phyloP scores from a whole-genome alignment of 164 flowering plant species.

The Nelumbo lutea region DNA sequence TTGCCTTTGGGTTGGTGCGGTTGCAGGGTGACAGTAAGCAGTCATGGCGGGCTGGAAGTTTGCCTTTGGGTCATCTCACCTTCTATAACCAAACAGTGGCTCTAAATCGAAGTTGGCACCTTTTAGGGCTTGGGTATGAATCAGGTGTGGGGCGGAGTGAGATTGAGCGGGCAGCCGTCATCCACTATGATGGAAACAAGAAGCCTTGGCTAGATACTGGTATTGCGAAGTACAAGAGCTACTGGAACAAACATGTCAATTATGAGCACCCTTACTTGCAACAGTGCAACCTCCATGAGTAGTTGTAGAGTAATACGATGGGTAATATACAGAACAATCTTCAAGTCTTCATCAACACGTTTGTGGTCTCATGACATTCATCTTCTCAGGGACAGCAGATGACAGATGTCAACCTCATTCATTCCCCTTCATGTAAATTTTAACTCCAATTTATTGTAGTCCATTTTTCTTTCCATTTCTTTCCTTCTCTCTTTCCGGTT shows the following conservation, averaged over 20 bases:
- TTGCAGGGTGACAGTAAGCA: conserved; percentile 63
- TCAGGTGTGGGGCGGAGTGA: conserved; percentile 1
- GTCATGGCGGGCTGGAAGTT: conserved; percentile 63
- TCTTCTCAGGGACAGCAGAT: no score
- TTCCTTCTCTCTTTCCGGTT: not conserved
- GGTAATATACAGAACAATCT: not conserved
- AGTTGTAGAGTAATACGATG: not conserved
- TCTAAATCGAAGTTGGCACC: conserved; percentile 68
- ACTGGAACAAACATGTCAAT: conserved; percentile 19
- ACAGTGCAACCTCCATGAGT: conserved; percentile 17
- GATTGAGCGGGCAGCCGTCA: conserved; percentile 15
- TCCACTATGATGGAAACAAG: conserved; percentile 24
- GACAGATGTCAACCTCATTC: not conserved
- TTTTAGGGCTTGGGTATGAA: conserved; percentile 32
- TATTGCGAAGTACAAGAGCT: conserved; percentile 15
- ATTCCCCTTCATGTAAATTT: not conserved
- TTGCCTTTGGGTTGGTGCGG: not conserved
- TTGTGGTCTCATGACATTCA: not conserved
- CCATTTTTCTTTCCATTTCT: not conserved
- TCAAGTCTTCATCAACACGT: not conserved
- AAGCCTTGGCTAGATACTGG: conserved; percentile 25
- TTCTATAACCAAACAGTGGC: conserved; percentile 63
- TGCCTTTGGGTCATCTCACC: conserved; percentile 77
- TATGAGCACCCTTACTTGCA: conserved; percentile 19
- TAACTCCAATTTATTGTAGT: not conserved